Percentiles rank a stretch among this genome's conserved stretches.
Evolutionary conservation across 768 basidiomycete species (phyloP).

Genomic region (Plicaturopsis crispa): DNA sequence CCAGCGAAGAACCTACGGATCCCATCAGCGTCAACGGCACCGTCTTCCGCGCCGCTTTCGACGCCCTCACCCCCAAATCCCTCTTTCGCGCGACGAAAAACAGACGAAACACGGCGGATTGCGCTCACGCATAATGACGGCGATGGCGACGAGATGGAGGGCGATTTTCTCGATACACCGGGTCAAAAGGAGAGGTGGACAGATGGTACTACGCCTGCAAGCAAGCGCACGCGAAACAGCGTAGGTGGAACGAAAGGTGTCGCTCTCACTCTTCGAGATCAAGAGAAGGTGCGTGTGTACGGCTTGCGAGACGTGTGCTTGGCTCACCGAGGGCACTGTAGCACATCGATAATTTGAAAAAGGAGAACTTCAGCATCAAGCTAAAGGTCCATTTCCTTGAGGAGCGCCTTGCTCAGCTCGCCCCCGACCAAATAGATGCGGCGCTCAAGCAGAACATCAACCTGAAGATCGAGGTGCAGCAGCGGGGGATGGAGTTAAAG

Average conservation of each 20-base stretch:
- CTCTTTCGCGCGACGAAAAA: constrained; percentile 25
- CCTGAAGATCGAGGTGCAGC: constrained; percentile 88
- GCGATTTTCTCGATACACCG: constrained; percentile 47
- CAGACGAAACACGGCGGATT: constrained; percentile 32
- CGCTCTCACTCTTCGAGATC: constrained; percentile 80
- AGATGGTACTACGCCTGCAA: constrained; percentile 37
- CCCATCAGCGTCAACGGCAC: constrained; percentile 44
- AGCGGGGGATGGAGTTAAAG: constrained; percentile 86
- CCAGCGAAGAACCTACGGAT: constrained; percentile 37
- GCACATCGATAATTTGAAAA: constrained; percentile 94
- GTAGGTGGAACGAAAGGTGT: constrained; percentile 33
- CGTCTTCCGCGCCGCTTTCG: constrained; percentile 40
- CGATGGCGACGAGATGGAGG: constrained; percentile 25
- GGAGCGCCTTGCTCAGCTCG: constrained; percentile 82
- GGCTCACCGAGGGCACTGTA: constrained; percentile 20
- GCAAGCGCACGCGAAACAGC: constrained; percentile 30
- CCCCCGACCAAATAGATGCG: constrained; percentile 88
- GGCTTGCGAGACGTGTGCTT: constrained; percentile 1
- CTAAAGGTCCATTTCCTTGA: constrained; percentile 93
- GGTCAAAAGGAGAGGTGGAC: constrained; percentile 39
- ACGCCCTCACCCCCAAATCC: constrained; percentile 42
- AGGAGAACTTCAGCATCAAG: constrained; percentile 96
- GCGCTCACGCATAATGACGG: constrained; percentile 28
- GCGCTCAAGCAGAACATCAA: constrained; percentile 89
- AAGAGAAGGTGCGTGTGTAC: constrained; percentile 72